Conservation (phyloP, 805 yeast species). For the Kregervanrija delftensis region DNA sequence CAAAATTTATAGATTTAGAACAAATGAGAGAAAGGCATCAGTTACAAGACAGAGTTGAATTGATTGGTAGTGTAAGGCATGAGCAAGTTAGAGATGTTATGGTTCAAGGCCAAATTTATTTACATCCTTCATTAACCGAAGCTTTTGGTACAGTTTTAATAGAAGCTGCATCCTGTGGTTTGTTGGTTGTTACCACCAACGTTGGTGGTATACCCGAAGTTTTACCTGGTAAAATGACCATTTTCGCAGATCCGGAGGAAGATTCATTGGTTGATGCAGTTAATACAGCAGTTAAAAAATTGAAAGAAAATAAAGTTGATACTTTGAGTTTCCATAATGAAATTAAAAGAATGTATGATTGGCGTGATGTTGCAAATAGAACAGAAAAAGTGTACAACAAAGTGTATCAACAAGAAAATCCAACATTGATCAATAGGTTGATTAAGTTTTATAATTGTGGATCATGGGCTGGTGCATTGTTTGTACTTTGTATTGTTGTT, state of each 20-base stretch:
- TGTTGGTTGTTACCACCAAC: conserved; percentile 85
- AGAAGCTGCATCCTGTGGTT: conserved; percentile 96
- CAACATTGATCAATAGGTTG: conserved; percentile 49
- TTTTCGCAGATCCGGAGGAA: conserved; percentile 83
- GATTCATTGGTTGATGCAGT: conserved; percentile 72
- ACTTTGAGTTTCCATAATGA: conserved; percentile 73
- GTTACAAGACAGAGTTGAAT: conserved; percentile 78
- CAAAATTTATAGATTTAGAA: conserved; percentile 85
- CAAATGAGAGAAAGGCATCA: conserved; percentile 88
- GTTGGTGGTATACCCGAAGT: conserved; percentile 99
- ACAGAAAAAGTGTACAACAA: conserved; percentile 77
- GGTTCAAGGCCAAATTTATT: conserved; percentile 88
- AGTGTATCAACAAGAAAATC: conserved; percentile 16
- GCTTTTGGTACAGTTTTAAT: conserved; percentile 97
- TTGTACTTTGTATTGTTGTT: conserved; percentile 71
- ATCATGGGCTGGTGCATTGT: conserved; percentile 80
- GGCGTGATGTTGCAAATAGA: conserved; percentile 82
- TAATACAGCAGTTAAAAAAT: conserved; percentile 55
- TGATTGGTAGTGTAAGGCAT: conserved; percentile 83
- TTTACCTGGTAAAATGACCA: conserved; percentile 86
- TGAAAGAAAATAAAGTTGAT: conserved; percentile 54
- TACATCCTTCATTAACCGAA: conserved; percentile 92
- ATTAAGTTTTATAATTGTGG: conserved; percentile 64
- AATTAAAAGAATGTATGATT: conserved; percentile 77
- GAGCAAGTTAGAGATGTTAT: conserved; percentile 90